Evolutionary conservation across 768 basidiomycete genomes (phyloP), one percentile per base, ranked within the genome.

Genomic region (Filobasidium floriforme): DNA sequence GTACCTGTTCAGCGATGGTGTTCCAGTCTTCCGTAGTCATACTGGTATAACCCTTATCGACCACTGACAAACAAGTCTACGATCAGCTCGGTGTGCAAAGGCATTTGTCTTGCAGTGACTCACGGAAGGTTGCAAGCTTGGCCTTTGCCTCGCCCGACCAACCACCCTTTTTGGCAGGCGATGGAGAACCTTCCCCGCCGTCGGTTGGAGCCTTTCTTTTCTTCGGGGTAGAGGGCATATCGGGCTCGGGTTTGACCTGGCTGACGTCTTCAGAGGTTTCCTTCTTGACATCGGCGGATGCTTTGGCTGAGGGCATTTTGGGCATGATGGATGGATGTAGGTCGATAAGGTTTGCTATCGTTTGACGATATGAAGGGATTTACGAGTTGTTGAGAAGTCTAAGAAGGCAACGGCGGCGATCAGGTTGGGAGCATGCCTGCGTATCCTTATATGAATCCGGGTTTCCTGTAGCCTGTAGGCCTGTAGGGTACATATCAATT

Each of bases 11-110:
- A 15, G 46, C 46, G 22, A 49, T 49, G 18, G 12, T 22, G 22
- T 49, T 49, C 46, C 46, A 49, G 22, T 49, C 46, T 49, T 49
- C 46, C 46, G 46, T 18, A 18, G 46, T 49, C 46, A 49, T 49
- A 14, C 46, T 49, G 46, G 46, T 22, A 14, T 49, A 49, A 12
- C 46, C 46, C 46, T 49, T 49, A 12, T 49, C 12, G 46, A 49
- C 46, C 18, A 49, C 46, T 49, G 9, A 49, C 12, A 22, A 49
- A 22, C 46, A 22, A 49, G 46, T 3, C 3, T 18, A 4, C 12
- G 22, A 12, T 15, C 15, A 15, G 15, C 14, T 5, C 18, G 18
- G 46, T 18, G 2, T 14, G 5, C 14, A 12, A 49, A 15, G 5
- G 15, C 5, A 49, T 2, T 22, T 22, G 46, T 4, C 46, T 5